Conservation (phyloP, 2,329 filamentous ascomycete species). For the Anisogramma anomala region DNA sequence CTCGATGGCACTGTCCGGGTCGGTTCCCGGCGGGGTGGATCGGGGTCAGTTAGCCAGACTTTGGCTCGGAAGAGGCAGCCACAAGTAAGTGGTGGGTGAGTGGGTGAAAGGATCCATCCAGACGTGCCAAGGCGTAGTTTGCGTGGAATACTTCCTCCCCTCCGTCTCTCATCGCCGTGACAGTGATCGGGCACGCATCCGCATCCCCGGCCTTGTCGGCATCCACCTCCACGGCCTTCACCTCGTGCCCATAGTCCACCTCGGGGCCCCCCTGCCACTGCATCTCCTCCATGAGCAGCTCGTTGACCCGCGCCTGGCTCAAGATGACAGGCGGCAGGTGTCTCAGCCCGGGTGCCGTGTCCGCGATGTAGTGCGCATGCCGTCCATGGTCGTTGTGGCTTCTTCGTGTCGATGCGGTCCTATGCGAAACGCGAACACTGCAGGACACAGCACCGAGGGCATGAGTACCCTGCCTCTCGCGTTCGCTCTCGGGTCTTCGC, state of each 20-base stretch:
- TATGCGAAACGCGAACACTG: no score
- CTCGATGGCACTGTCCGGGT: slow-evolving; percentile 47
- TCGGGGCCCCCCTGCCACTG: slow-evolving; percentile 23
- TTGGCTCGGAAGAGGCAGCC: no score
- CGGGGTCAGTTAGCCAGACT: no score
- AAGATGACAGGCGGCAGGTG: slow-evolving; percentile 45
- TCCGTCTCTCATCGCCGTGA: slow-evolving; percentile 31
- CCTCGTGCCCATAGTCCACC: slow-evolving; percentile 44
- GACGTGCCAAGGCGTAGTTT: slow-evolving; percentile 40
- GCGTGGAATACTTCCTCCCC: slow-evolving; percentile 29
- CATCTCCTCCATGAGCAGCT: slow-evolving; percentile 41
- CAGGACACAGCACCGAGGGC: no score
- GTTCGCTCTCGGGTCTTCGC: no score
- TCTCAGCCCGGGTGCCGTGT: slow-evolving; percentile 41
- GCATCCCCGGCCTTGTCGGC: slow-evolving; percentile 24
- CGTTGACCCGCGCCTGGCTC: slow-evolving; percentile 44
- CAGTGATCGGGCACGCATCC: slow-evolving; percentile 31
- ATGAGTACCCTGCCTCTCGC: no score
- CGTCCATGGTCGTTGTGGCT: not conserved
- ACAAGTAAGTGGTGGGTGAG: no score
- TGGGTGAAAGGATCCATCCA: no score
- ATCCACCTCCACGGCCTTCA: slow-evolving; percentile 40
- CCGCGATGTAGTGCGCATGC: slow-evolving; percentile 36
- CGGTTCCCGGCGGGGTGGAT: slow-evolving; percentile 31
- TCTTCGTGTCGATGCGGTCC: no score